Evolutionary conservation across 1,284 basidiomycete species (phyloP), one percentile per base, ranked within the genome.

Genomic region (Bjerkandera adusta): DNA sequence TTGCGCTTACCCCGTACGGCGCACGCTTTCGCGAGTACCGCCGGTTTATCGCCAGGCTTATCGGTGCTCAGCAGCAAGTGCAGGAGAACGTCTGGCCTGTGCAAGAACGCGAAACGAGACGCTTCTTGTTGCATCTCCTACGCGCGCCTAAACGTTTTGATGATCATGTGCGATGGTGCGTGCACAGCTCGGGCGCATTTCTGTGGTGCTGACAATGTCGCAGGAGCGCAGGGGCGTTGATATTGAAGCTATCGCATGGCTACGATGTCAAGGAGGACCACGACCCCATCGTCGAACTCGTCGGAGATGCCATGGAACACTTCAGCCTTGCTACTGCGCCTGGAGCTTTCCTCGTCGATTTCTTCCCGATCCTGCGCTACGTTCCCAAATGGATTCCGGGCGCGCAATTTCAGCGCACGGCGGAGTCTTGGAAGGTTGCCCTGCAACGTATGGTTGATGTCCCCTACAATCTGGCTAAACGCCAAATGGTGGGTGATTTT

Each of bases 21-120:
- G 76, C 81, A 55, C 72, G 72, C 34, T 77, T 84, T 61, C 78
- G 81, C 38, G 76, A 76, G 55, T 81, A 75, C 57, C 77, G 83
- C 51, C 76, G 74, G 50, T 66, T 79, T 36, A 76, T 83, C 22
- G 8, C 8, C 8, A 30, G 27, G n/a, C 27, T 8, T 8, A 8
- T 30, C 27, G 27, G 27, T n/a, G 27, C 8, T 8, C 27, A n/a
- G 8, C 8, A 8, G 27, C 8, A 30, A 8, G n/a, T 30, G 27
- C 8, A 30, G 27, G n/a, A 30, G 27, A 8, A 30, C n/a, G 81
- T 75, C 27, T n/a, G n/a, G 8, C 8, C 27, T n/a, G 27, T 30
- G 27, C 8, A 30, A 30, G 27, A 30, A 30, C n/a, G n/a, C 27
- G 27, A 30, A 30, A 30, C 27, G 8, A 8, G 27, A 30, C 69